These are phyloP conservation scores for Penicillium fuscoglaucum DNA, from an alignment of 2,329 filamentous ascomycete species.

Conservation along the genomic window DNA sequence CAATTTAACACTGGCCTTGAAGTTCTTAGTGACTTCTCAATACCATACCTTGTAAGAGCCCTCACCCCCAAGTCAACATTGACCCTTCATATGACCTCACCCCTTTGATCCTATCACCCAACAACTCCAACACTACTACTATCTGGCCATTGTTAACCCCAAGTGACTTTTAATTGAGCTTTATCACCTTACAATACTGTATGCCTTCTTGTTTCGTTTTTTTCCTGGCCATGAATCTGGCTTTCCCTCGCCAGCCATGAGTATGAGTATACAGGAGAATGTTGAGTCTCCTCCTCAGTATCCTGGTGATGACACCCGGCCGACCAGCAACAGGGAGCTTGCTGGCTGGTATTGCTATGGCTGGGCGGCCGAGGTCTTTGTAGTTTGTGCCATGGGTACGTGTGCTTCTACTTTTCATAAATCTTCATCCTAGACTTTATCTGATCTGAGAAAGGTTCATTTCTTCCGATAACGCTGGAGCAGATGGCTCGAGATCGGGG, in stretches of 20 bases:
- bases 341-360: conserved; percentile 94
- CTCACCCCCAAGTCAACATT: background rate
- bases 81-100: conserved; percentile 21
- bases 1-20: background rate
- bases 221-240: conserved; percentile 1
- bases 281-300: conserved; percentile 57
- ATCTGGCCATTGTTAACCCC: background rate
- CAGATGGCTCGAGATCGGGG: conserved; percentile 91
- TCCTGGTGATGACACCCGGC: conserved; percentile 80
- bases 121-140: background rate
- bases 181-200: background rate
- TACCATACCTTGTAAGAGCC: background rate
- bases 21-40: background rate
- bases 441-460: conserved; percentile 63
- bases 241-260: conserved; percentile 1
- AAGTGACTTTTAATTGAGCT: background rate
- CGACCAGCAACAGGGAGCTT: conserved; percentile 84
- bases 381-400: conserved; percentile 78
- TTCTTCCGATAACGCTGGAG: conserved; percentile 93
- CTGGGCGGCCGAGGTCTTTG: conserved; percentile 95
- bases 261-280: conserved; percentile 16
- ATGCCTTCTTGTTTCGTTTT: background rate
- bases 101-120: background rate
- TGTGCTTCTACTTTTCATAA: conserved; percentile 1
- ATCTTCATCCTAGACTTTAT: conserved; percentile 16